Evolutionary conservation across 2,329 filamentous ascomycete genomes (phyloP).

Genomic region (Aspergillus costaricaensis): DNA sequence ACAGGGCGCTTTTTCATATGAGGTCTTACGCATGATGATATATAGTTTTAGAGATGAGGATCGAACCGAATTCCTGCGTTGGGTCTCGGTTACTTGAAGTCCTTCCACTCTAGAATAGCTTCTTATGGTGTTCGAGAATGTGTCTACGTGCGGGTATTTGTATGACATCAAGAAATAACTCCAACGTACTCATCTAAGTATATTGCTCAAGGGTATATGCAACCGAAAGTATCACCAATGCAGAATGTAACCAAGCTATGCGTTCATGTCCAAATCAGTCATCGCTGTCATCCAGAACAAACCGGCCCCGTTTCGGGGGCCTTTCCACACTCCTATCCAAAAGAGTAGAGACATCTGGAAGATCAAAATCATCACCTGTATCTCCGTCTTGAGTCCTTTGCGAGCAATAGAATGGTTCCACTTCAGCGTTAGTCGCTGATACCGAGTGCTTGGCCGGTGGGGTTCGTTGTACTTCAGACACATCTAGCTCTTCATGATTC

Average conservation of each 20-base stretch:
- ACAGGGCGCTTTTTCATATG: no score
- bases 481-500: slow-evolving; percentile 1
- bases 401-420: slow-evolving; percentile 22
- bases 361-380: slow-evolving; percentile 29
- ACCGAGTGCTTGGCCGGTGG: slow-evolving; percentile 20
- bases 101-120: no score
- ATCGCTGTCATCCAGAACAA: slow-evolving; percentile 33
- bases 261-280: slow-evolving; percentile 14
- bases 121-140: no score
- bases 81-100: no score
- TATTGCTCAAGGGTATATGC: slow-evolving; percentile 9
- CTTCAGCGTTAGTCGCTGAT: slow-evolving; percentile 10
- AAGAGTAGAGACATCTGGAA: slow-evolving; percentile 32
- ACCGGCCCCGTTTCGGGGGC: slow-evolving; percentile 22
- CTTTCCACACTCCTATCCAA: slow-evolving; percentile 22
- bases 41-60: no score
- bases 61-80: no score
- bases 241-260: slow-evolving; percentile 11
- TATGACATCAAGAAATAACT: neutral
- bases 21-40: no score
- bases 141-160: neutral
- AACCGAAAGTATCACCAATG: slow-evolving; percentile 5
- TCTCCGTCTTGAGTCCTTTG: slow-evolving; percentile 22
- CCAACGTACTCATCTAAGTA: neutral
- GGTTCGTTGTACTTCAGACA: slow-evolving; percentile 5